A percentile compares a stretch with the other conserved stretches of the same genome.
Evolutionary conservation across 371 early-diverging fungal genomes (phyloP).

Genomic region (Mortierella sp.): DNA sequence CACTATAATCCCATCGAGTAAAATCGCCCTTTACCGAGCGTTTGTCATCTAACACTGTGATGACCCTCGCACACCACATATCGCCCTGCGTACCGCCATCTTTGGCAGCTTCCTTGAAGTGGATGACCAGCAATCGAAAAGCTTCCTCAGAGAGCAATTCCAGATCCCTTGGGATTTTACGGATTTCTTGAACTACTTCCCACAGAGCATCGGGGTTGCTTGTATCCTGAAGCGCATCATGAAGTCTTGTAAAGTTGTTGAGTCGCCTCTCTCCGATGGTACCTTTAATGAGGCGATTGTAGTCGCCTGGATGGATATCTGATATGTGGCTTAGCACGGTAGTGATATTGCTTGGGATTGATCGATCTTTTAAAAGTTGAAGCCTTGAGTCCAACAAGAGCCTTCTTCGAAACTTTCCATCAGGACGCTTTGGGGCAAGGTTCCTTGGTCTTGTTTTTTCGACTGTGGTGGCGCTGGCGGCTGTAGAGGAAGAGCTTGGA

Average conservation of each 20-base stretch:
- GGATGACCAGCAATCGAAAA: slow-evolving; percentile 22
- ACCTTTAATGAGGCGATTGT: background rate
- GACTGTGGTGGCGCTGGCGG: too few relatives aligned
- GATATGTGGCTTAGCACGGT: slow-evolving; percentile 24
- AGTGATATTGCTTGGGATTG: background rate
- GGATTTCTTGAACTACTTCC: slow-evolving; percentile 32
- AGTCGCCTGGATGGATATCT: slow-evolving; percentile 4
- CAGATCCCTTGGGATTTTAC: slow-evolving; percentile 9
- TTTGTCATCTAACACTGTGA: slow-evolving; percentile 42
- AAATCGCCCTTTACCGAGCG: background rate
- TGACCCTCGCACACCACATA: slow-evolving; percentile 32
- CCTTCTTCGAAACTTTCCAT: background rate
- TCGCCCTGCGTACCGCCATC: background rate
- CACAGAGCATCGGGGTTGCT: slow-evolving; percentile 30
- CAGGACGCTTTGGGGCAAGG: background rate
- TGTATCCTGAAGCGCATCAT: slow-evolving; percentile 26
- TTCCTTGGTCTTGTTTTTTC: background rate
- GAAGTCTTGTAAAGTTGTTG: slow-evolving; percentile 14
- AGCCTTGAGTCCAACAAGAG: background rate
- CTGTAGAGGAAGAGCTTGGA: background rate
- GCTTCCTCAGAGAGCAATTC: slow-evolving; percentile 22
- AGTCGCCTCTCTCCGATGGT: slow-evolving; percentile 9
- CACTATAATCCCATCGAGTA: slow-evolving; percentile 43
- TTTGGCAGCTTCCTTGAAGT: slow-evolving; percentile 29
- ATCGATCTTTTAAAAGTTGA: background rate